These are phyloP conservation scores for Boletus smithii DNA, from an alignment of 1,284 basidiomycete species.

Conservation along the genomic window DNA sequence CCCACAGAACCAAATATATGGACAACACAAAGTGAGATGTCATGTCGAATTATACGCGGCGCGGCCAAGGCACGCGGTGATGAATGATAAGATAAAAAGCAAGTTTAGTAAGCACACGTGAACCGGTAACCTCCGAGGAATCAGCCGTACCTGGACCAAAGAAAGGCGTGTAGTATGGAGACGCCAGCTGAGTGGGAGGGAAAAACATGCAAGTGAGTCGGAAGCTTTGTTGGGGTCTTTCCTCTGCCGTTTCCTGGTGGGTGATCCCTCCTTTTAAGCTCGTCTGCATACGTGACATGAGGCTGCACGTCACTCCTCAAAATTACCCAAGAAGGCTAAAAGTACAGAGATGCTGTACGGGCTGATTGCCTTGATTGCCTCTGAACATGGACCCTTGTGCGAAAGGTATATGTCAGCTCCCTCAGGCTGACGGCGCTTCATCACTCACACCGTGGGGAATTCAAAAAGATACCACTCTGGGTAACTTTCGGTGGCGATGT, in stretches of 20 bases:
- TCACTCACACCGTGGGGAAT: constrained; percentile 2
- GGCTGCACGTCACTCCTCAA: constrained; percentile 13
- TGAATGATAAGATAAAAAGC: constrained; percentile 23
- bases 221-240: constrained; percentile 8
- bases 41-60: constrained; percentile 14
- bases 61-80: neutral
- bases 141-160: constrained; percentile 8
- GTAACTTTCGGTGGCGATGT: constrained; percentile 27
- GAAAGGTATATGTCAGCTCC: constrained; percentile 32
- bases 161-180: too few relatives aligned
- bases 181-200: neutral
- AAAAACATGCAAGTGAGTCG: constrained; percentile 12
- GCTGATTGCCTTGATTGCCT: constrained; percentile 25
- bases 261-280: constrained; percentile 26
- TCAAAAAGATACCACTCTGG: constrained; percentile 19
- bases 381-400: constrained; percentile 22
- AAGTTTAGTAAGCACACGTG: constrained; percentile 13
- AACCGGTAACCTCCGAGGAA: constrained; percentile 21
- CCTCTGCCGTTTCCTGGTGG: constrained; percentile 8
- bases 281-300: constrained; percentile 13
- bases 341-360: constrained; percentile 17
- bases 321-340: constrained; percentile 30
- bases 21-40: constrained; percentile 25
- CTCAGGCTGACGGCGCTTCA: constrained; percentile 11
- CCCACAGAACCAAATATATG: constrained; percentile 33